Evolutionary conservation across 2,329 filamentous ascomycete genomes (phyloP).

Genomic region (Ophiocordyceps camponoti-saundersi): DNA sequence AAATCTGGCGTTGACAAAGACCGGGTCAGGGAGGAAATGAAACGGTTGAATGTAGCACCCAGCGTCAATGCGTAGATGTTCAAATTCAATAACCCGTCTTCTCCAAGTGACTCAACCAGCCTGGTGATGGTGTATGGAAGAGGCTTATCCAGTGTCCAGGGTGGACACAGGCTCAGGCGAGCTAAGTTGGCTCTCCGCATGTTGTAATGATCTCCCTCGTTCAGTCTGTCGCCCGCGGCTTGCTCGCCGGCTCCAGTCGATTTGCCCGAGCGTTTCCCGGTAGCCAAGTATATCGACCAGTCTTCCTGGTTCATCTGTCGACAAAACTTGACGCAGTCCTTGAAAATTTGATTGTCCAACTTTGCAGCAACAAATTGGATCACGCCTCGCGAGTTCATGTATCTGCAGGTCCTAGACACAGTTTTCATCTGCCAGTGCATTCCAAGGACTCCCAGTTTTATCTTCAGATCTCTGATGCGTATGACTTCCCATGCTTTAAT

Average conservation of each 20-base stretch:
- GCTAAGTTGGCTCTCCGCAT: conserved; percentile 2
- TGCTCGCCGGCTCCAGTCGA: conserved; percentile 9
- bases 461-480: conserved; percentile 38
- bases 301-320: conserved; percentile 38
- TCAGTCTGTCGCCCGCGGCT: conserved; percentile 7
- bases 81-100: conserved; percentile 17
- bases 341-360: conserved; percentile 36
- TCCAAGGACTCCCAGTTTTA: conserved; percentile 38
- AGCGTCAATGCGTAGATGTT: conserved; percentile 19
- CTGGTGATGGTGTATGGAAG: conserved; percentile 14
- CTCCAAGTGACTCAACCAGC: conserved; percentile 11
- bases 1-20: conserved; percentile 14
- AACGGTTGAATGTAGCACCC: conserved; percentile 18
- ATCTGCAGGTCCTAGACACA: conserved; percentile 39
- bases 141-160: conserved; percentile 18
- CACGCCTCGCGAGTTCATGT: conserved; percentile 36
- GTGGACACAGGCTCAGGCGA: conserved; percentile 8
- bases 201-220: conserved; percentile 6
- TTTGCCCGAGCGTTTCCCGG: conserved; percentile 20
- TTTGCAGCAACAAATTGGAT: conserved; percentile 40
- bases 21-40: conserved; percentile 18
- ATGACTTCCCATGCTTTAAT: conserved; percentile 41
- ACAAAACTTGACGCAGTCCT: conserved; percentile 43
- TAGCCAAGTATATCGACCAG: conserved; percentile 37
- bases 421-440: conserved; percentile 43